Evolutionary conservation across 2,329 filamentous ascomycete species (phyloP).

Genomic region (Hypoxylon sp.): DNA sequence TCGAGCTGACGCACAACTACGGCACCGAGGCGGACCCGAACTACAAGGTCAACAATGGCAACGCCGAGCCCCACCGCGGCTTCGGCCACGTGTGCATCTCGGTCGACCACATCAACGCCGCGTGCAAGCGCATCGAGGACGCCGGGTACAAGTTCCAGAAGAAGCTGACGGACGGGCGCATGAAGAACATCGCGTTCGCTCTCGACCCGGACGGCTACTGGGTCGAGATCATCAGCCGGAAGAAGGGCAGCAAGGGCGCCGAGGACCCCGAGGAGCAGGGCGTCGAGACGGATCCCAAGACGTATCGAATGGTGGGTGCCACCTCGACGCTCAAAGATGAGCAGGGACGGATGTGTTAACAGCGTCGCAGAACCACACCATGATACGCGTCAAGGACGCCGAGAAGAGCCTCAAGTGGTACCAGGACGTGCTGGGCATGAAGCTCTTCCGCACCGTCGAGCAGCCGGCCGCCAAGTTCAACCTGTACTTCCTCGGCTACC

Average conservation of each 20-base stretch:
- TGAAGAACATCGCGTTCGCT: constrained; percentile 89
- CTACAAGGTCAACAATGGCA: constrained; percentile 88
- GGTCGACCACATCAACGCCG: constrained; percentile 87
- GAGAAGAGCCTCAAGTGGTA: constrained; percentile 83
- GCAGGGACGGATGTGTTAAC: constrained; percentile 15
- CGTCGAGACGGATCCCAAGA: constrained; percentile 77
- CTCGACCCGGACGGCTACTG: constrained; percentile 90
- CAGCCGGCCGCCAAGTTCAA: constrained; percentile 81
- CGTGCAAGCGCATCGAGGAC: constrained; percentile 89
- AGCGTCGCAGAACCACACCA: constrained; percentile 79
- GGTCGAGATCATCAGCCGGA: constrained; percentile 85
- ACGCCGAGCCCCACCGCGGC: constrained; percentile 85
- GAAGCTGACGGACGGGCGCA: constrained; percentile 88
- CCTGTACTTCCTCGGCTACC: constrained; percentile 92
- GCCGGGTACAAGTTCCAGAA: constrained; percentile 96
- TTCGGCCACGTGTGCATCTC: constrained; percentile 90
- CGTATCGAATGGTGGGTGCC: constrained; percentile 74
- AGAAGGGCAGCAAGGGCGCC: constrained; percentile 56
- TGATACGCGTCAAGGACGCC: constrained; percentile 91
- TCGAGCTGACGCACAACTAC: constrained; percentile 88
- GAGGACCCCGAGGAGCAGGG: constrained; percentile 79
- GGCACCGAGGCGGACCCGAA: constrained; percentile 87
- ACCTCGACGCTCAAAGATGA: too few species aligned
- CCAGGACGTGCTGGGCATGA: constrained; percentile 91
- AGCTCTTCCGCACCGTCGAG: constrained; percentile 78